These are phyloP conservation scores for Exophiala mesophila DNA, from an alignment of 2,329 filamentous ascomycete genomes.

Conservation along the genomic window DNA sequence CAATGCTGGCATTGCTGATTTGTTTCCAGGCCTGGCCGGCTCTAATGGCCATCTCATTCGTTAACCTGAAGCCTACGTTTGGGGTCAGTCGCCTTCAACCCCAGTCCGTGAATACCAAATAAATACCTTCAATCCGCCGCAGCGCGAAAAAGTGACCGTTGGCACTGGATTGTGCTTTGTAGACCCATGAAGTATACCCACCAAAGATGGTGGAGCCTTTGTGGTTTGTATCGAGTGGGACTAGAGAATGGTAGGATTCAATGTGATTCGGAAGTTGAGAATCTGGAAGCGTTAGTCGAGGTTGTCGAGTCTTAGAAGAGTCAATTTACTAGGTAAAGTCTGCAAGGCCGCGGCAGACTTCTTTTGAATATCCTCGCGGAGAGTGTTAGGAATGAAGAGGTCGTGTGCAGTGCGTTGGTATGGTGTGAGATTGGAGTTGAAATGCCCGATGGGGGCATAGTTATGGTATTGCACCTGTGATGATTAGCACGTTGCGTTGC, in stretches of 20 bases:
- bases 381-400: slow-evolving; percentile 81
- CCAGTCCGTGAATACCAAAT: neutral
- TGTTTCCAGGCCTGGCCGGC: slow-evolving; percentile 86
- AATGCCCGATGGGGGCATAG: slow-evolving; percentile 81
- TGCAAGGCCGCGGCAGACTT: slow-evolving; percentile 82
- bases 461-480: slow-evolving; percentile 80
- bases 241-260: slow-evolving; percentile 87
- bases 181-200: slow-evolving; percentile 87
- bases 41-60: slow-evolving; percentile 82
- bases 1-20: slow-evolving; percentile 73
- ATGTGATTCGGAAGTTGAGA: slow-evolving; percentile 68
- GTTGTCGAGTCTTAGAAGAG: neutral
- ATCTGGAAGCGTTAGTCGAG: slow-evolving; percentile 36
- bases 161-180: slow-evolving; percentile 85
- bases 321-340: slow-evolving; percentile 67
- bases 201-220: slow-evolving; percentile 70
- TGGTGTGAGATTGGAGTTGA: slow-evolving; percentile 71
- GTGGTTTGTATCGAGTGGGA: slow-evolving; percentile 78
- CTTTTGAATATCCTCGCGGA: slow-evolving; percentile 83
- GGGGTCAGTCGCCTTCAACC: slow-evolving; percentile 6
- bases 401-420: slow-evolving; percentile 87
- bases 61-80: slow-evolving; percentile 67
- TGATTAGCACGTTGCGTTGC: slow-evolving; percentile 10
- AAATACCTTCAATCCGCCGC: slow-evolving; percentile 70
- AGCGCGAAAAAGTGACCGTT: slow-evolving; percentile 86